Evolutionary conservation across 805 yeast species (phyloP), one percentile per base, ranked within the genome.

Genomic region (Scheffersomyces lignosus): DNA sequence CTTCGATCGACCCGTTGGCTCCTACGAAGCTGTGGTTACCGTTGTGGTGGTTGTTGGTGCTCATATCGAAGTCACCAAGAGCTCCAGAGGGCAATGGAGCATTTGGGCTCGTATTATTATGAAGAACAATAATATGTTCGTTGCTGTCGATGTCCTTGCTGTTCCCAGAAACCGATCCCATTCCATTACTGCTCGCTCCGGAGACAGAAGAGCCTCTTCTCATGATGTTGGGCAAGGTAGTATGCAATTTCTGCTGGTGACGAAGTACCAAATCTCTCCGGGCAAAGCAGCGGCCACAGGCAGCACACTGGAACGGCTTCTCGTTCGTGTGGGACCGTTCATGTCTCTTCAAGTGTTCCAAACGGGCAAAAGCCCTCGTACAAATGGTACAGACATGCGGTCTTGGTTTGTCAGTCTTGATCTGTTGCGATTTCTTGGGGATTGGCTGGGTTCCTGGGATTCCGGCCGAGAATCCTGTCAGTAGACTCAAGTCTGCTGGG

Each of bases 211-310:
- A 48, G 23, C 56, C 61, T 40, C 71, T 57, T 37, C 73, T 55
- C 49, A 52, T 49, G 18, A 56, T 47, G 52, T 64, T 58, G 9
- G 74, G 81, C 47, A 58, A 68, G 32, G 58, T 71, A 31, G 84
- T 63, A 53, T 93, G 99, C 24, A 93, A 75, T 56, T 93, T 93
- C 63, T 89, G 97, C 65, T 88, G 96, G 67, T 93, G 99, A 42
- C 99, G 76, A 37, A 93, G 72, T 18, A 93, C 88, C 55, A 85
- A 71, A 57, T 85, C 91, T 38, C 97, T 69, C 38, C 99, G 71
- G 4, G 98, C 97, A 66, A 93, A 91, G 56, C 96, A 86, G 33
- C 98, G 79, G 23, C 96, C 97, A 62, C 98, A 91, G 6, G 90
- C 90, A 2, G 95, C 95, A 64, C 99, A 91, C 56, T 87, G 93